phyloP scores from a whole-genome alignment of 495 filamentous ascomycete species.

The Penicillium dipodomyicola region DNA sequence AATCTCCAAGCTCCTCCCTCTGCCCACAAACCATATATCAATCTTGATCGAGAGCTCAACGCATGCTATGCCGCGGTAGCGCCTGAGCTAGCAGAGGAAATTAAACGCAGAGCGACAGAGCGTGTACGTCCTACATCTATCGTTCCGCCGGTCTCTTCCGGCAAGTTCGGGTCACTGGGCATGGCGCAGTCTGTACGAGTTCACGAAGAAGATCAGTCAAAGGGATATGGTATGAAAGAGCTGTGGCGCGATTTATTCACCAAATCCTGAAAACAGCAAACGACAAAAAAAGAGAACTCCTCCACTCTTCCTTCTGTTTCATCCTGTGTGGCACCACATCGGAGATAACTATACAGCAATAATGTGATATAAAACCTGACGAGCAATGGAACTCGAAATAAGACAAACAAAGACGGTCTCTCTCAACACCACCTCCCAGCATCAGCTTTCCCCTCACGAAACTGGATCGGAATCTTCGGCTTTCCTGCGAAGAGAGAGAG shows the following conservation, averaged over 20 bases:
- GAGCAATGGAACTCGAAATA: not conserved
- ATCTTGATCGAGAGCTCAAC: conserved; percentile 75
- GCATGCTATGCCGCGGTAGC: conserved; percentile 84
- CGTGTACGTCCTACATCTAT: conserved; percentile 39
- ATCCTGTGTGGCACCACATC: not conserved
- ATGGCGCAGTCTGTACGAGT: conserved; percentile 54
- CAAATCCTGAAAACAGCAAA: conserved; percentile 19
- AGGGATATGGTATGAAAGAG: conserved; percentile 78
- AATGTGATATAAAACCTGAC: not conserved
- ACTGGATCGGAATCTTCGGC: not conserved
- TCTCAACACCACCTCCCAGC: not conserved
- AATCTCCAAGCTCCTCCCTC: conserved; percentile 91
- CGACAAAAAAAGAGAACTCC: not conserved
- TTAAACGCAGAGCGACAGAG: conserved; percentile 62
- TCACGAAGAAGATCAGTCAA: conserved; percentile 66
- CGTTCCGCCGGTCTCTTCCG: conserved; percentile 36
- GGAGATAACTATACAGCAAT: not conserved
- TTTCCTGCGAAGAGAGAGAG: too few species aligned
- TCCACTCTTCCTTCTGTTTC: not conserved
- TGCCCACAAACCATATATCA: conserved; percentile 91
- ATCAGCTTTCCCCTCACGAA: not conserved
- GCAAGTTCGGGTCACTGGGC: conserved; percentile 53
- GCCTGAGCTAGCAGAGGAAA: conserved; percentile 66
- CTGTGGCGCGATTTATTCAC: conserved; percentile 83
- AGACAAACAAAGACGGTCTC: not conserved